Evolutionary conservation across 768 basidiomycete species (phyloP).

Genomic region (Hericium erinaceus): DNA sequence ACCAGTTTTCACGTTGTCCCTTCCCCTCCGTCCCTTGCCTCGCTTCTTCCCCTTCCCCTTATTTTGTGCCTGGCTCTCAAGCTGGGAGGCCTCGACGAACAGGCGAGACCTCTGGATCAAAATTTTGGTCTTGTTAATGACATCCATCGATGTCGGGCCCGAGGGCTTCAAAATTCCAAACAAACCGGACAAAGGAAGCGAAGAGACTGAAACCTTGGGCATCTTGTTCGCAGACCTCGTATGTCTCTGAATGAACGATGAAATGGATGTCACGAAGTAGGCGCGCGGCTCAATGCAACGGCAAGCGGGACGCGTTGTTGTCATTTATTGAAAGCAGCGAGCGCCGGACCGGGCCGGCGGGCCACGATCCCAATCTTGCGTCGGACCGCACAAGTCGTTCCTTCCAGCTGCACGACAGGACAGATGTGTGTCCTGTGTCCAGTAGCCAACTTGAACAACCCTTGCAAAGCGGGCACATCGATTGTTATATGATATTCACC

Average conservation of each 20-base stretch:
- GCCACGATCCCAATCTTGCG: too few species aligned
- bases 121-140: slow-evolving; percentile 78
- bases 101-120: slow-evolving; percentile 70
- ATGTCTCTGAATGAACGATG: neutral
- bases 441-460: too few species aligned
- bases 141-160: slow-evolving; percentile 85
- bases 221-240: slow-evolving; percentile 26
- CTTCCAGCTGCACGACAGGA: too few species aligned
- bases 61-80: slow-evolving; percentile 38
- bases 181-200: slow-evolving; percentile 65
- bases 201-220: slow-evolving; percentile 51
- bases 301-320: neutral
- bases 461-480: too few species aligned
- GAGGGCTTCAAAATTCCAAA: slow-evolving; percentile 90
- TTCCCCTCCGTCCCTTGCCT: slow-evolving; percentile 21
- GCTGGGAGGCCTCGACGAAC: slow-evolving; percentile 55
- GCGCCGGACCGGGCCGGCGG: too few species aligned
- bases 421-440: too few species aligned
- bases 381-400: too few species aligned
- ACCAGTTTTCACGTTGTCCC: slow-evolving; percentile 66
- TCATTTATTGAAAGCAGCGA: neutral
- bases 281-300: neutral
- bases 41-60: slow-evolving; percentile 33
- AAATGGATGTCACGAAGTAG: neutral
- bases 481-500: too few species aligned